Evolutionary conservation across 139 green algal genomes (phyloP).

Genomic region (Haematococcus lacustris): DNA sequence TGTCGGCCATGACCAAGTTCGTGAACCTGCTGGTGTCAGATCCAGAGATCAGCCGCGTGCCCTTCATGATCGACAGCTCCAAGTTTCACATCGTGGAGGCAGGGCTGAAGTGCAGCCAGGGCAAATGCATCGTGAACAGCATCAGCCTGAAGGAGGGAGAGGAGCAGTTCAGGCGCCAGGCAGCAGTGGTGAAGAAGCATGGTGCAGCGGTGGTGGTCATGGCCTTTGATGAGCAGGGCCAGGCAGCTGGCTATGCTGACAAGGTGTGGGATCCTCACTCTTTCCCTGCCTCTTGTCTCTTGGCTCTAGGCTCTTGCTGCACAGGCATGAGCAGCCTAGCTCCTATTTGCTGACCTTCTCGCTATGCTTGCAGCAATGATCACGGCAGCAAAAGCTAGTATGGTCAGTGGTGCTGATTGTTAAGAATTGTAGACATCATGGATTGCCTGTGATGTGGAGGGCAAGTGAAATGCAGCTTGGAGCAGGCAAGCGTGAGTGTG

Average conservation of each 20-base stretch:
- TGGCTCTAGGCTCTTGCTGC: no score
- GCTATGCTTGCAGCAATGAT: no score
- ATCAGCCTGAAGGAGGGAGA: conserved; percentile 98
- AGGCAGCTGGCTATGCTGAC: conserved; percentile 64
- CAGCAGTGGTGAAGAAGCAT: conserved; percentile 73
- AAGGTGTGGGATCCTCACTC: conserved; percentile 63
- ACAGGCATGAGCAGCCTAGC: no score
- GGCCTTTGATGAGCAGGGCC: conserved; percentile 94
- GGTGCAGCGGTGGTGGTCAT: conserved; percentile 96
- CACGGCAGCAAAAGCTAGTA: no score
- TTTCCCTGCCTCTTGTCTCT: no score
- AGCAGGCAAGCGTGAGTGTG: no score
- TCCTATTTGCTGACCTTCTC: no score
- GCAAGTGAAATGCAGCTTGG: no score
- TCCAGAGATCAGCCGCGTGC: conserved; percentile 86
- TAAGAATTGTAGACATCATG: no score
- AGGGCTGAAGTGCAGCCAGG: conserved; percentile 88
- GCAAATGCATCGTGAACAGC: conserved; percentile 98
- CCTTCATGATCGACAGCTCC: conserved; percentile 98
- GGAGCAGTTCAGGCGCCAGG: conserved; percentile 81
- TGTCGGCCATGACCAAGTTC: conserved; percentile 91
- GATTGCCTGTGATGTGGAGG: background rate
- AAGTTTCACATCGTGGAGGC: conserved; percentile 98
- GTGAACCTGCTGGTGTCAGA: conserved; percentile 96
- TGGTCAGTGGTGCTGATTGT: no score